These are phyloP conservation scores for Haplosporangium gracile DNA, from an alignment of 192 early-diverging fungal genomes.

Conservation along the genomic window DNA sequence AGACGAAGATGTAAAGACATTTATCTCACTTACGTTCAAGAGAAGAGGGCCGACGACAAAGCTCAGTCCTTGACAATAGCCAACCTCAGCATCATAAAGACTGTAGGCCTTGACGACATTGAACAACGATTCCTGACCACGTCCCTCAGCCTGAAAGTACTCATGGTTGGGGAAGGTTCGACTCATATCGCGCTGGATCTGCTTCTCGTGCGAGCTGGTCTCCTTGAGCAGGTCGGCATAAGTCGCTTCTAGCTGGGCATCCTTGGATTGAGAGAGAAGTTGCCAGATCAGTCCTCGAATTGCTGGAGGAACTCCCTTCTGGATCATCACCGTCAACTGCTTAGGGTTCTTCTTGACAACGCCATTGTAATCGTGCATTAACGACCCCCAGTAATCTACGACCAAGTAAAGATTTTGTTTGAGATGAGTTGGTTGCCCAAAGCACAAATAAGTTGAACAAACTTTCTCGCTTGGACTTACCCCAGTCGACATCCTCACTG, in stretches of 20 bases:
- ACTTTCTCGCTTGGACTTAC: constrained; percentile 50
- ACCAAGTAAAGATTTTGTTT: constrained; percentile 18
- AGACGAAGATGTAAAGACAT: not conserved
- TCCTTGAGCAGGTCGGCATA: constrained; percentile 81
- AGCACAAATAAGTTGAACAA: not conserved
- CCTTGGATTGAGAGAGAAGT: constrained; percentile 87
- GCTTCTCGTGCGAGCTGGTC: constrained; percentile 85
- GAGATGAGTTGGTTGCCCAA: not conserved
- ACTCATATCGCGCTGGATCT: constrained; percentile 90
- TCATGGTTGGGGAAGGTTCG: constrained; percentile 93
- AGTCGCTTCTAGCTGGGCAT: constrained; percentile 77
- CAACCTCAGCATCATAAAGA: constrained; percentile 92
- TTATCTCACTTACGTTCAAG: constrained; percentile 75
- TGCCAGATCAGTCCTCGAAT: constrained; percentile 97
- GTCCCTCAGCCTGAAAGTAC: constrained; percentile 88
- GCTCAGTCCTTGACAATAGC: constrained; percentile 98
- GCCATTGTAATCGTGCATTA: constrained; percentile 90
- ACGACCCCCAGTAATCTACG: constrained; percentile 94
- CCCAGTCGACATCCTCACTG: constrained; percentile 80
- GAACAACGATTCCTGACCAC: constrained; percentile 91
- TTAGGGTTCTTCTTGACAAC: constrained; percentile 84
- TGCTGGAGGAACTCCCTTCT: constrained; percentile 87
- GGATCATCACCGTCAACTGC: constrained; percentile 82
- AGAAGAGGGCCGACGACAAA: constrained; percentile 96
- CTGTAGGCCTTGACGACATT: constrained; percentile 95